A percentile compares a stretch with the other conserved stretches of the same genome.
These are phyloP conservation scores for Lipomyces chichibuensis DNA, from an alignment of 805 yeast genomes.

Conservation along the genomic window DNA sequence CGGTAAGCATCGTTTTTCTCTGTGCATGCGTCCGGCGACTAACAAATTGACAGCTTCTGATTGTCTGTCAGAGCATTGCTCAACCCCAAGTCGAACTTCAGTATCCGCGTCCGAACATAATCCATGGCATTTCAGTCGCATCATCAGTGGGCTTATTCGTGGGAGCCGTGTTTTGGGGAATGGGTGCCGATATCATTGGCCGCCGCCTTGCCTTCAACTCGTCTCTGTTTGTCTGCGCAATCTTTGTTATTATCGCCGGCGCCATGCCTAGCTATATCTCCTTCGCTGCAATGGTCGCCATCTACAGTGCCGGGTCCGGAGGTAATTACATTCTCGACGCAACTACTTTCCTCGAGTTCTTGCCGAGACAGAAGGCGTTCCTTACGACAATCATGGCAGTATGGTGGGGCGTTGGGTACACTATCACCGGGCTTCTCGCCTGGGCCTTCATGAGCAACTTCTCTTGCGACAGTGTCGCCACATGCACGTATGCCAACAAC, in stretches of 20 bases:
- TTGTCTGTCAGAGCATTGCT: conserved; percentile 22
- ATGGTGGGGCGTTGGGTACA: conserved; percentile 69
- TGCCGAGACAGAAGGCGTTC: conserved; percentile 57
- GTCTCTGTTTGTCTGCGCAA: conserved; percentile 53
- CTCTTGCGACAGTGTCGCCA: conserved; percentile 51
- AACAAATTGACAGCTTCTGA: conserved; percentile 44
- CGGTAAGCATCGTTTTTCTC: conserved; percentile 36
- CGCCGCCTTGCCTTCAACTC: conserved; percentile 56
- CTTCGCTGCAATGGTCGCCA: conserved; percentile 51
- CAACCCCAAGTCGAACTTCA: conserved; percentile 5
- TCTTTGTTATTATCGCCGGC: conserved; percentile 58
- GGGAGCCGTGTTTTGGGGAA: conserved; percentile 63
- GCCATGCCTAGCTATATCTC: conserved; percentile 55
- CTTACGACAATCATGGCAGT: conserved; percentile 57
- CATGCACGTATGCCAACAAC: conserved; percentile 53
- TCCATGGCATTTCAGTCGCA: conserved; percentile 52
- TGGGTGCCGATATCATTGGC: conserved; percentile 59
- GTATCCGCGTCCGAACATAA: conserved; percentile 33
- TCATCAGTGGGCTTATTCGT: conserved; percentile 55
- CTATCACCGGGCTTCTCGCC: conserved; percentile 54
- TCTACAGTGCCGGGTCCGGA: conserved; percentile 55
- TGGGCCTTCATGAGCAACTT: conserved; percentile 60
- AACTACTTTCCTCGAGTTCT: conserved; percentile 56
- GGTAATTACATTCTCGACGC: conserved; percentile 62
- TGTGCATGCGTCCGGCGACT: background rate